Evolutionary conservation across 2,329 filamentous ascomycete genomes (phyloP).

Genomic region (Talaromyces atroroseus): DNA sequence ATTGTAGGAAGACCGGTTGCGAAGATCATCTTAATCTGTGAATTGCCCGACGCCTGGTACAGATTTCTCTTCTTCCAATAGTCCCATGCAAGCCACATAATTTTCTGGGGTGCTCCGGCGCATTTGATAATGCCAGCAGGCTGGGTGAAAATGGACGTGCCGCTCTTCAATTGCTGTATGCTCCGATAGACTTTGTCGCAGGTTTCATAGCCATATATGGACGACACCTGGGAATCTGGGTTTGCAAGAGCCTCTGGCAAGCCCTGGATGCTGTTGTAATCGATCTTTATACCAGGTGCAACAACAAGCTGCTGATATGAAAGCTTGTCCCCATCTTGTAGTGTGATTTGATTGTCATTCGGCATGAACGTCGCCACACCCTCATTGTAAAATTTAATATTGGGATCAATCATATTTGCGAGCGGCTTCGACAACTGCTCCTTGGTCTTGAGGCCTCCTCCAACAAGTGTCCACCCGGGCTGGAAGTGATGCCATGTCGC

Average conservation of each 20-base stretch:
- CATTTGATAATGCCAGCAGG: constrained; percentile 56
- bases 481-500: constrained; percentile 62
- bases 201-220: constrained; percentile 54
- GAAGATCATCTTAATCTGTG: constrained; percentile 49
- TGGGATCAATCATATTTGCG: constrained; percentile 50
- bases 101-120: constrained; percentile 57
- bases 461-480: constrained; percentile 65
- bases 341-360: constrained; percentile 51
- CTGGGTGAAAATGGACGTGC: constrained; percentile 55
- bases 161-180: constrained; percentile 46
- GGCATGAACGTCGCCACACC: constrained; percentile 49
- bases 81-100: constrained; percentile 58
- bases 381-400: constrained; percentile 56
- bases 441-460: constrained; percentile 60
- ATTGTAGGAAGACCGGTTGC: constrained; percentile 53
- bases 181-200: constrained; percentile 50
- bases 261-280: constrained; percentile 50
- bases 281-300: constrained; percentile 52
- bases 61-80: constrained; percentile 52
- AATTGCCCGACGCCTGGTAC: constrained; percentile 40
- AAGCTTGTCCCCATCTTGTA: constrained; percentile 52
- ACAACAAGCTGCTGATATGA: constrained; percentile 62
- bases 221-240: constrained; percentile 46
- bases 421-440: constrained; percentile 52
- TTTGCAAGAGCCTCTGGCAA: constrained; percentile 53